A percentile compares a stretch with the other conserved stretches of the same genome.
Conservation (phyloP, 1,284 basidiomycete genomes). For the Apiotrichum veenhuisii region DNA sequence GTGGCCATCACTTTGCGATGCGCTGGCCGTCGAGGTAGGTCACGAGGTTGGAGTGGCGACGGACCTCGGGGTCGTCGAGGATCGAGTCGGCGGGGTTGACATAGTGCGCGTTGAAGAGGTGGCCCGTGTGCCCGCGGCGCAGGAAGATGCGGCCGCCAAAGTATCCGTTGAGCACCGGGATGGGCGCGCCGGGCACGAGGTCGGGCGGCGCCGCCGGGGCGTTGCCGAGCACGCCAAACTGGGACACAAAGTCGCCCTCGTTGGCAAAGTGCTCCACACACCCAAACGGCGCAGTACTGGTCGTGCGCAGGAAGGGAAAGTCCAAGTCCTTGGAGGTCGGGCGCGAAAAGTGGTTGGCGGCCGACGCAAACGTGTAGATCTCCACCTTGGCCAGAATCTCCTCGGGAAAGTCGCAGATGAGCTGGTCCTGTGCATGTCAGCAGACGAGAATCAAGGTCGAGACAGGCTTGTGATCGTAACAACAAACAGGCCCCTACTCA, state of each 20-base stretch:
- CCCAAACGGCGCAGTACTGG: conserved; percentile 16
- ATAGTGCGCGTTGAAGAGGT: conserved; percentile 33
- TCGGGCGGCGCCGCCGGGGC: not conserved
- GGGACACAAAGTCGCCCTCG: conserved; percentile 31
- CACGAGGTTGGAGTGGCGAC: conserved; percentile 20
- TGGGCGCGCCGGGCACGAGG: not conserved
- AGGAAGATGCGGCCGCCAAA: conserved; percentile 35
- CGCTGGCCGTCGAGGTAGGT: conserved; percentile 18
- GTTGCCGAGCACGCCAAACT: conserved; percentile 24
- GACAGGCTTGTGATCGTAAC: no score
- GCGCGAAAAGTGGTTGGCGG: conserved; percentile 38
- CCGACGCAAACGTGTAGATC: conserved; percentile 40
- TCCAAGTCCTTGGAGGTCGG: conserved; percentile 4
- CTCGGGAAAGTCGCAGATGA: conserved; percentile 31
- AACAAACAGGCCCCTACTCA: conserved; percentile 3
- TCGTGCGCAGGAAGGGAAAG: not conserved
- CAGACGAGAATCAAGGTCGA: no score
- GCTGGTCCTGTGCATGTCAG: conserved; percentile 22
- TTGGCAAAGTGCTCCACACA: conserved; percentile 40
- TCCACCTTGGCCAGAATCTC: conserved; percentile 31
- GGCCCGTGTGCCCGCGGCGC: conserved; percentile 25
- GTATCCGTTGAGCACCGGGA: conserved; percentile 22
- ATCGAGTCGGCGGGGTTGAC: conserved; percentile 24
- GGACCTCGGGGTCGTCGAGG: conserved; percentile 27
- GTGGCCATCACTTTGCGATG: not conserved